These are phyloP conservation scores for Vitis hybrid DNA, from an alignment of 177 flowering plant species.

Conservation along the genomic window DNA sequence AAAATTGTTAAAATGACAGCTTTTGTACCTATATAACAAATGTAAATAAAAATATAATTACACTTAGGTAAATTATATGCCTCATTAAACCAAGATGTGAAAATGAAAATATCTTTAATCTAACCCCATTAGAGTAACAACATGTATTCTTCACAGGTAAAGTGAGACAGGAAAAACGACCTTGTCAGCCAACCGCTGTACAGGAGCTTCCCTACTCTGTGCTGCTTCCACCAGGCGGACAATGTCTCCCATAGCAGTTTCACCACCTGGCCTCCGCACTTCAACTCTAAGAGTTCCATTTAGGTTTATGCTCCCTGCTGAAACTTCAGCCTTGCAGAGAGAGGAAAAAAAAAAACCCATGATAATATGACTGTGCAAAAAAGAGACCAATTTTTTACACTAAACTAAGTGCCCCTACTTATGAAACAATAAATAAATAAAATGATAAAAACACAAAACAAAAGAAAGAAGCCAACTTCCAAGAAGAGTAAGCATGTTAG, in stretches of 20 bases:
- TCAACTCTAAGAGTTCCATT: slow-evolving; percentile 93
- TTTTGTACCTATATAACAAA: too few species aligned
- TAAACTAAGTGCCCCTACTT: background rate
- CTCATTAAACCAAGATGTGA: too few species aligned
- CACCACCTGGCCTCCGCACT: slow-evolving; percentile 93
- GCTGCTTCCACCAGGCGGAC: slow-evolving; percentile 97
- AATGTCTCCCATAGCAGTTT: slow-evolving; percentile 92
- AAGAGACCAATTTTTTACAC: too few species aligned
- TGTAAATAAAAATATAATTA: too few species aligned
- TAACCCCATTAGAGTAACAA: background rate
- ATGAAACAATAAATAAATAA: background rate
- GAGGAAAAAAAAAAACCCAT: background rate
- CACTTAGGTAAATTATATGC: too few species aligned
- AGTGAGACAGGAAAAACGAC: slow-evolving; percentile 31
- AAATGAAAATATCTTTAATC: background rate
- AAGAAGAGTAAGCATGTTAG: background rate
- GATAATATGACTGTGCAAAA: too few species aligned
- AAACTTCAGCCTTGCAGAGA: slow-evolving; percentile 69
- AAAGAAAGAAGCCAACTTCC: background rate
- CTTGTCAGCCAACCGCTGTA: slow-evolving; percentile 96
- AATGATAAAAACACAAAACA: background rate
- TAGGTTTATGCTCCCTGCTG: slow-evolving; percentile 93
- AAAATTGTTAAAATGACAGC: too few species aligned
- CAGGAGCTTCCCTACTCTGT: slow-evolving; percentile 96
- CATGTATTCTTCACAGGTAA: background rate